Evolutionary conservation across 78 protist genomes (phyloP), one percentile per base, ranked within the genome.

Genomic region (Diacronema lutheri): DNA sequence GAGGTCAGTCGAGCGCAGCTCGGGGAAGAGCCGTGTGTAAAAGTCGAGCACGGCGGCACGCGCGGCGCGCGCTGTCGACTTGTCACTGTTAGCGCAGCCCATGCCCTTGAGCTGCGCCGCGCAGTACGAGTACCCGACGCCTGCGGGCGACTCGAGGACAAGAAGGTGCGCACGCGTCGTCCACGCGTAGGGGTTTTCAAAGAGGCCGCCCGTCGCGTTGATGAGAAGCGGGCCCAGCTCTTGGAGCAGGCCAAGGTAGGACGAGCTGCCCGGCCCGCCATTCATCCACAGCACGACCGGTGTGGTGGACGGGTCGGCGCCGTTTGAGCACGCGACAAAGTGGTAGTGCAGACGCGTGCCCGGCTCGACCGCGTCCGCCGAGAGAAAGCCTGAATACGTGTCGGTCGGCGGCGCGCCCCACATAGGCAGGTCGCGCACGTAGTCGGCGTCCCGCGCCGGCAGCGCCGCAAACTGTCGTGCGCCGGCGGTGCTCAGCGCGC

Each of bases 111-210:
- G 56, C 82, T 1, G 12, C n/a, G 78, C 56, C 10, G 38, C 20
- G 35, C 91, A 85, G 84, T 82, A 88, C n/a, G 85, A 74, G 88
- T 26, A 88, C 16, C 91, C 91, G 46, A 83, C 78, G 12, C 88
- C 88, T 0, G 91, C 82, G 16, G 91, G 91, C 5, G 79, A 19
- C 25, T 74, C 83, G 71, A 88, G 19, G 64, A 66, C 74, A 29
- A 88, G 3, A 56, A 88, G 35, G 79, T 82, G 60, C 25, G 74
- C 85, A 14, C 57, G 4, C 38, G 10, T 40, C 31, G 91, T 72
- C 91, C 91, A 88, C 20, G 72, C 31, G 71, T 21, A 78, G n/a
- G 91, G 91, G 88, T 88, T 88, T 16, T 10, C n/a, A 20, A 84
- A 20, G 31, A 83, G 84, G 1, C 12, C 11, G 44, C 66, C 82